Conservation (phyloP, 1,139 yeast genomes). For the Scheffersomyces quercinus region DNA sequence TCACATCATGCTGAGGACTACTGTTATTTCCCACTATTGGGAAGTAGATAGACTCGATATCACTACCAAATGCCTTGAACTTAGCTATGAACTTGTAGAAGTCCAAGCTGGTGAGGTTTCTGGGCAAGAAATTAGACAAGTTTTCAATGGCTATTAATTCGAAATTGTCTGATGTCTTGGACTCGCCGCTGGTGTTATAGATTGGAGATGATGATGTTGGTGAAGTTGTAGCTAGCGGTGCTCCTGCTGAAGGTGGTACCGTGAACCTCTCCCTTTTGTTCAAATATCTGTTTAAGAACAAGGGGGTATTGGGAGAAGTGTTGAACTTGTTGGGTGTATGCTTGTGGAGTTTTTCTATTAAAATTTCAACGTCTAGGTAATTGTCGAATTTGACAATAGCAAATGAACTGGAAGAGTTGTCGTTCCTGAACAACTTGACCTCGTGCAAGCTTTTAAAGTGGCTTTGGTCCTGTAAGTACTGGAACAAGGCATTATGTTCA, state of each 20-base stretch:
- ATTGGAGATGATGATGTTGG: slow-evolving; percentile 1
- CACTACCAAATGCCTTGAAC: slow-evolving; percentile 36
- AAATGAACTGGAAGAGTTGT: slow-evolving; percentile 14
- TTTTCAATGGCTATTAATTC: slow-evolving; percentile 49
- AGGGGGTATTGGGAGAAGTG: slow-evolving; percentile 20
- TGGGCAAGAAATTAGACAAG: slow-evolving; percentile 33
- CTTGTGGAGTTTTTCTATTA: slow-evolving; percentile 22
- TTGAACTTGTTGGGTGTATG: slow-evolving; percentile 33
- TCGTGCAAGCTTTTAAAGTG: slow-evolving; percentile 28
- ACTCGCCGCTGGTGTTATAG: not conserved
- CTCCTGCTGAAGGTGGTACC: slow-evolving; percentile 20
- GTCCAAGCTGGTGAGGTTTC: slow-evolving; percentile 13
- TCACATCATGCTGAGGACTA: slow-evolving; percentile 12
- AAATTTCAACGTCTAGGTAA: slow-evolving; percentile 37
- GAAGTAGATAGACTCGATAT: slow-evolving; percentile 45
- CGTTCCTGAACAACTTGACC: slow-evolving; percentile 27
- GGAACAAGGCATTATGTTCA: slow-evolving; percentile 14
- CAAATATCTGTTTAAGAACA: slow-evolving; percentile 15
- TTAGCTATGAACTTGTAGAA: slow-evolving; percentile 28
- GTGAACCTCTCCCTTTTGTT: slow-evolving; percentile 19
- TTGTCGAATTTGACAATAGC: slow-evolving; percentile 39
- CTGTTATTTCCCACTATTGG: slow-evolving; percentile 26
- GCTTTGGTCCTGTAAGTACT: slow-evolving; percentile 26
- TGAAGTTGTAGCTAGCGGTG: slow-evolving; percentile 8
- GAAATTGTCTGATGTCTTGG: slow-evolving; percentile 9